Evolutionary conservation across 2,329 filamentous ascomycete species (phyloP).

Genomic region (Chrysoporthe cubensis): DNA sequence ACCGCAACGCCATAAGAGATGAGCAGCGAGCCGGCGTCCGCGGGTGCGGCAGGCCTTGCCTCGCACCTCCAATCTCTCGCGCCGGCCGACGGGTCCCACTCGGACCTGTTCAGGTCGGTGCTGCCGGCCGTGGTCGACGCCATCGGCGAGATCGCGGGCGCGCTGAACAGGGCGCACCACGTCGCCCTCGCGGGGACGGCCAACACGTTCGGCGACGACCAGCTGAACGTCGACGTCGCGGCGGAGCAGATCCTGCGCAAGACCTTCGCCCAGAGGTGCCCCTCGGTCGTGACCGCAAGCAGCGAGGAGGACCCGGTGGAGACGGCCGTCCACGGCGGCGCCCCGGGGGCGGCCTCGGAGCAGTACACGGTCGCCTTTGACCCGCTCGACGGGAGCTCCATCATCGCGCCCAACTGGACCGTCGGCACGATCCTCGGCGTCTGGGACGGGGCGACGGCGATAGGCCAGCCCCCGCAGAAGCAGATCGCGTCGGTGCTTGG

Average conservation of each 20-base stretch:
- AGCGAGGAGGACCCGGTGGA: conserved; percentile 66
- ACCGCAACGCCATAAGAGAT: background rate
- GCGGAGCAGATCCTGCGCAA: conserved; percentile 54
- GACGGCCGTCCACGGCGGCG: conserved; percentile 33
- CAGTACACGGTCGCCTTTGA: conserved; percentile 65
- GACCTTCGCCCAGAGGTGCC: conserved; percentile 45
- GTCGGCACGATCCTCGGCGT: conserved; percentile 64
- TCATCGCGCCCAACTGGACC: conserved; percentile 61
- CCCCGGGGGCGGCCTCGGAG: conserved; percentile 36
- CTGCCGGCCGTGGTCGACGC: conserved; percentile 52
- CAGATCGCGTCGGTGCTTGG: conserved; percentile 57
- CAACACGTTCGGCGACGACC: conserved; percentile 63
- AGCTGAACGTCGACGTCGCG: conserved; percentile 61
- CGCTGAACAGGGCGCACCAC: conserved; percentile 49
- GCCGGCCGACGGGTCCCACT: conserved; percentile 30
- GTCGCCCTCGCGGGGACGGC: conserved; percentile 53
- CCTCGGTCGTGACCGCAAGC: conserved; percentile 54
- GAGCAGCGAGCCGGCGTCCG: background rate
- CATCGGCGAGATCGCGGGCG: conserved; percentile 49
- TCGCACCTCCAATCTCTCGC: conserved; percentile 34
- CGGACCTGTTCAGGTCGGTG: conserved; percentile 48
- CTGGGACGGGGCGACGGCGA: conserved; percentile 55
- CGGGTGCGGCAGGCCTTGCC: conserved; percentile 2
- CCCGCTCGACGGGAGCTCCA: conserved; percentile 66
- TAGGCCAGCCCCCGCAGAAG: conserved; percentile 44